Percentiles rank a stretch among this genome's conserved stretches.
Evolutionary conservation across 1,139 yeast species (phyloP).

Genomic region (Tardiomyces digboiensis): DNA sequence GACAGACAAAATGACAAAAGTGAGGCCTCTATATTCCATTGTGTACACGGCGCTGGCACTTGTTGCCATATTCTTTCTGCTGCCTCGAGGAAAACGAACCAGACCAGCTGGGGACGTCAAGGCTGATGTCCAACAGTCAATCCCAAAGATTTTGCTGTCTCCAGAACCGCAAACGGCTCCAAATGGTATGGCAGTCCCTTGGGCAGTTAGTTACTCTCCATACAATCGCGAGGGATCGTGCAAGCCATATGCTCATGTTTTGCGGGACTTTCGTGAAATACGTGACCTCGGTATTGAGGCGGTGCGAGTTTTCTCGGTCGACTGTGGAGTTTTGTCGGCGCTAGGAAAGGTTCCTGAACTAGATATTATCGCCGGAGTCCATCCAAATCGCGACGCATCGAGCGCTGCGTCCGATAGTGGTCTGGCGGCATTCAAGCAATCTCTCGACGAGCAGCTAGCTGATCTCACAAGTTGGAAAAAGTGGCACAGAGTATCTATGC

Average conservation of each 20-base stretch:
- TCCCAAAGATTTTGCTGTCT: not conserved
- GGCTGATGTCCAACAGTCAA: not conserved
- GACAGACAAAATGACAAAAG: not conserved
- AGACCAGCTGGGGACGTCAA: not conserved
- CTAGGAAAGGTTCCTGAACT: conserved; percentile 6
- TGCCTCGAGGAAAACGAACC: not conserved
- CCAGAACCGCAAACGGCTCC: not conserved
- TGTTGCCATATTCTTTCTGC: not conserved
- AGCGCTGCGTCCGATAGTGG: conserved; percentile 64
- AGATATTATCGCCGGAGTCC: conserved; percentile 48
- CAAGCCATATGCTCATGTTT: conserved; percentile 51
- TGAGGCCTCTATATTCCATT: not conserved
- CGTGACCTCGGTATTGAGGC: conserved; percentile 36
- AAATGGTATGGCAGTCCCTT: conserved; percentile 26
- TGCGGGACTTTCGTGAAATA: conserved; percentile 47
- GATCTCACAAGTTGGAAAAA: conserved; percentile 14
- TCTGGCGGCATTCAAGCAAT: conserved; percentile 14
- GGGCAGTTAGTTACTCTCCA: conserved; percentile 81
- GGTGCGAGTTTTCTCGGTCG: conserved; percentile 77
- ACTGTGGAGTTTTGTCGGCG: conserved; percentile 63
- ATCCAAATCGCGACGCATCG: conserved; percentile 56
- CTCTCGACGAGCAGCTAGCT: conserved; percentile 20
- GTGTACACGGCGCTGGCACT: not conserved
- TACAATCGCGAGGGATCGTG: conserved; percentile 60
- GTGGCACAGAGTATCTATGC: conserved; percentile 19